Base-by-base conservation (phyloP, 495 filamentous ascomycete species). In the Trichodelitschia bisporula region DNA sequence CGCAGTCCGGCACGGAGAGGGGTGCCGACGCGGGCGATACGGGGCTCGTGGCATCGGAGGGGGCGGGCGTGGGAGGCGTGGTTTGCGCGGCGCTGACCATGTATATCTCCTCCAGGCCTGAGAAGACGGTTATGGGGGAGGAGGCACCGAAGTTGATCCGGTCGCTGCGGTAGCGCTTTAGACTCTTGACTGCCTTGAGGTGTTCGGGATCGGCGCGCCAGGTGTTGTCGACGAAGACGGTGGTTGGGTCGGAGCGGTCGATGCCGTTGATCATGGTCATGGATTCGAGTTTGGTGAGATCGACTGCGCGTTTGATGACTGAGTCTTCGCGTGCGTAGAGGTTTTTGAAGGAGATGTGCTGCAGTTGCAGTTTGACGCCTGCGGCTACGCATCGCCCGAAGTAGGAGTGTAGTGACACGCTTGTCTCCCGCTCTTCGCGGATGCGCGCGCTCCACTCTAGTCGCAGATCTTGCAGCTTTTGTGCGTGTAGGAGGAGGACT, bases 361-460 rank as follows among this genome's bases (percentile, higher is more conserved):
- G 59, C 2, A 70, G 28, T 0, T 38, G 26, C 15, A 72, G 36
- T 0, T 47, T 44, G 28, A 62, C 52, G 25, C 52, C 48, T 1
- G 54, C 49, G 1, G 54, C 40, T 4, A 56, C 47, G 29, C 53
- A 56, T 32, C 61, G 60, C 11, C 67, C 63, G 38, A 71, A 71
- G 34, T 66, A 64, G 28, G 59, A 53, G 29, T 59, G 45, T 11
- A 66, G 35, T 31, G 52, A 55, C 6, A 68, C 49, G 30, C 59
- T 66, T 8, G 61, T 60, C 37, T 72, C 67, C 23, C 61, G 59
- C 15, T 47, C 50, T 23, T 58, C 54, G 11, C 66, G 53, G 62
- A 72, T 72, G 4, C 67, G 66, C 5, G 66, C 63, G 18, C 53
- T 66, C 58, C 62, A 72, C 36, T 71, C 62, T 18, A 71, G 34